Conservation (phyloP, 257 asterid genomes). For the Fraxinus americana region DNA sequence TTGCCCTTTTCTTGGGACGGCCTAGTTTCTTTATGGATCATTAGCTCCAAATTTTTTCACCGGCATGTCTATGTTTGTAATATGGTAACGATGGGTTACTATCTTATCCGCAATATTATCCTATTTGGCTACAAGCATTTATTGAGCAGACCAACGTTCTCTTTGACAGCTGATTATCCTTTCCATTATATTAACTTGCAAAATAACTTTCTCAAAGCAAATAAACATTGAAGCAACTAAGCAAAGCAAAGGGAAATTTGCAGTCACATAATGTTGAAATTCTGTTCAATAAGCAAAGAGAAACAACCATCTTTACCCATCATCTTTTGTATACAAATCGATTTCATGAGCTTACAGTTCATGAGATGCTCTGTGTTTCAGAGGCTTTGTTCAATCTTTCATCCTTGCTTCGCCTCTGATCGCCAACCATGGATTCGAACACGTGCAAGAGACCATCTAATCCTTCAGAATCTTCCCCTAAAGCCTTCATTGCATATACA, state of each 20-base stretch:
- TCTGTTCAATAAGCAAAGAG: background rate
- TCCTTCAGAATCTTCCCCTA: constrained; percentile 57
- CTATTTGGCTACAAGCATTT: background rate
- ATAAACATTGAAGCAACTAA: background rate
- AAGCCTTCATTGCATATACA: constrained; percentile 77
- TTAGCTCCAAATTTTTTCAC: background rate
- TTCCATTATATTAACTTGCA: too few relatives aligned
- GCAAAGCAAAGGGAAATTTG: background rate
- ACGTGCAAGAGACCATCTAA: constrained; percentile 72
- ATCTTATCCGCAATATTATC: background rate
- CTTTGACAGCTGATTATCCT: too few relatives aligned
- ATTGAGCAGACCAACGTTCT: background rate
- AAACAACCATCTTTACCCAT: background rate
- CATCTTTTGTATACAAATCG: background rate
- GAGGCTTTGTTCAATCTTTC: constrained; percentile 55
- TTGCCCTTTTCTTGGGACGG: background rate
- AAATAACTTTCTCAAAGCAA: background rate
- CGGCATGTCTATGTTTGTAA: background rate
- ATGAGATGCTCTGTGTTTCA: constrained; percentile 18
- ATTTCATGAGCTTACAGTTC: background rate
- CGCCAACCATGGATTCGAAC: constrained; percentile 84
- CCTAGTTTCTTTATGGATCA: background rate
- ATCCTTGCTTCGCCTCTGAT: constrained; percentile 73
- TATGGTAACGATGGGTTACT: background rate
- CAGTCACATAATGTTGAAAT: background rate